Conservation (phyloP, 495 filamentous ascomycete genomes). For the Stereocaulon alpinum region DNA sequence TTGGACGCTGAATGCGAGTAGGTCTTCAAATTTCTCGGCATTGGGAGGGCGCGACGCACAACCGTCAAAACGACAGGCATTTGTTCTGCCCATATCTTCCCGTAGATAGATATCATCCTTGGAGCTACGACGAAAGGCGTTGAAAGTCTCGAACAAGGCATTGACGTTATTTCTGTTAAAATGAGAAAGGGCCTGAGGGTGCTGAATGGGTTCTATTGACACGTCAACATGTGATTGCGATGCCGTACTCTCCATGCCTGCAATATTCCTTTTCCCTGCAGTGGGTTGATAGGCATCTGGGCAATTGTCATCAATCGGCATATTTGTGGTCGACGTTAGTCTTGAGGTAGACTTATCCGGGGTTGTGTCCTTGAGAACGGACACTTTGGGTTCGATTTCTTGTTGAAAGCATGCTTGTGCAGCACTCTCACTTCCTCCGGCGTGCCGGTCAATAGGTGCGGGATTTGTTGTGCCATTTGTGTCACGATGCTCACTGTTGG, state of each 20-base stretch:
- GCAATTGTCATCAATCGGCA: neutral
- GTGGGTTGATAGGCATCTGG: neutral
- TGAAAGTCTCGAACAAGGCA: neutral
- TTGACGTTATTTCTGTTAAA: neutral
- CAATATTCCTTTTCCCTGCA: neutral
- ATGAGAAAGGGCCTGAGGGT: neutral
- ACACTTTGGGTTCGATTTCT: neutral
- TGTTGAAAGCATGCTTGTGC: neutral
- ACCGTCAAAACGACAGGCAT: neutral
- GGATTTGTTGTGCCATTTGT: neutral
- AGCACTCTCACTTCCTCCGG: neutral
- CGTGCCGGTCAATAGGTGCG: neutral
- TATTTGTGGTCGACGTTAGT: too few relatives aligned
- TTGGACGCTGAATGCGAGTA: conserved; percentile 5
- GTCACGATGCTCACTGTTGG: neutral
- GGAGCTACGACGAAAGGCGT: neutral
- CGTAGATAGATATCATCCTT: neutral
- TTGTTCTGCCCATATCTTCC: conserved; percentile 5
- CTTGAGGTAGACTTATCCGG: neutral
- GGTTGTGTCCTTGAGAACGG: neutral
- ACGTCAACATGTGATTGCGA: neutral
- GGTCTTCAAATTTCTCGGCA: neutral
- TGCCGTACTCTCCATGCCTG: neutral
- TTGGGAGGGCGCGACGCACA: neutral
- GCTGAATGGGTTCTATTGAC: neutral